Percentiles rank a stretch among this genome's conserved stretches.
Evolutionary conservation across 1,139 yeast species (phyloP).

Genomic region (Yamadazyma oceani): DNA sequence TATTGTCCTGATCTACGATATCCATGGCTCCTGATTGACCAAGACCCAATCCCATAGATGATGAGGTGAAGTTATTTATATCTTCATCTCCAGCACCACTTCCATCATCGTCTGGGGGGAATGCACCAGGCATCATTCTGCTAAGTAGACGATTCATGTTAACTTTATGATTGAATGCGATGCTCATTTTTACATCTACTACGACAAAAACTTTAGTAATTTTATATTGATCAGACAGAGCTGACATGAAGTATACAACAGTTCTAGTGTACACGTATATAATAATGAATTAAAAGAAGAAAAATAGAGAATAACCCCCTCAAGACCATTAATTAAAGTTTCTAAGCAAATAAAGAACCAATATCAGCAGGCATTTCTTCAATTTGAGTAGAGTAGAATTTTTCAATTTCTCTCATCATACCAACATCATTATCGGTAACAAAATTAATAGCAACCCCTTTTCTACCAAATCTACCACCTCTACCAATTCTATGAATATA

Average conservation of each 20-base stretch:
- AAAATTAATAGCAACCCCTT: constrained; percentile 99
- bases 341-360: constrained; percentile 70
- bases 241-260: no score
- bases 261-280: no score
- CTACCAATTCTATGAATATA: constrained; percentile 99
- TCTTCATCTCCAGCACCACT: no score
- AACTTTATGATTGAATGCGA: no score
- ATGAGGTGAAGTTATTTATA: no score
- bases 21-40: constrained; percentile 8
- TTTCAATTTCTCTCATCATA: constrained; percentile 96
- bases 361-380: constrained; percentile 97
- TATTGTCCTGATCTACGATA: constrained; percentile 16
- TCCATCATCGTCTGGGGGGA: constrained; percentile 3
- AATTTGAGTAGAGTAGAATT: constrained; percentile 96
- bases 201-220: no score
- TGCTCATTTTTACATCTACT: no score
- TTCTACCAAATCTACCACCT: constrained; percentile 99
- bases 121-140: constrained; percentile 11
- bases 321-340: constrained; percentile 1
- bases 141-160: neutral
- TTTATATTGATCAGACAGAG: no score
- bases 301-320: no score
- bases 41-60: no score
- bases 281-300: no score
- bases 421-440: constrained; percentile 89